A percentile compares a stretch with the other conserved stretches of the same genome.
These are phyloP conservation scores for Geotrichum aggregatum DNA, from an alignment of 1,139 yeast genomes.

Conservation along the genomic window DNA sequence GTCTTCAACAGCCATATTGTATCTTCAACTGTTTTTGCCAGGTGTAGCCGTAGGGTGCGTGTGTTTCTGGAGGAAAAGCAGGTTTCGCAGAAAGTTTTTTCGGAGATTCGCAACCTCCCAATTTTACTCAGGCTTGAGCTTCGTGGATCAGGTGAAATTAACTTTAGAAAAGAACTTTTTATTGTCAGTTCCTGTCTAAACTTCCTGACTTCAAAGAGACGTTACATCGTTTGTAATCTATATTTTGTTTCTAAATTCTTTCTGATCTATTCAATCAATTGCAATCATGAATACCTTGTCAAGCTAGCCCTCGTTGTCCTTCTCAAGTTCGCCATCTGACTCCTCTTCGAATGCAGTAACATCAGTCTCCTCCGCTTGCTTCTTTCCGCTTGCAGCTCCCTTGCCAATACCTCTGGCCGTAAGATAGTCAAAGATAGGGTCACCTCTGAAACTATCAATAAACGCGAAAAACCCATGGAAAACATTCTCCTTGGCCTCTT, in stretches of 20 bases:
- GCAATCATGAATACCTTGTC: too few relatives aligned
- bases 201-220: too few relatives aligned
- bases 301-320: constrained; percentile 32
- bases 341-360: constrained; percentile 28
- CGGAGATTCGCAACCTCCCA: too few relatives aligned
- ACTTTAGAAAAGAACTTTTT: too few relatives aligned
- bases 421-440: constrained; percentile 68
- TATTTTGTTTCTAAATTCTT: too few relatives aligned
- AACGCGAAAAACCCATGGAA: constrained; percentile 86
- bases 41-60: too few relatives aligned
- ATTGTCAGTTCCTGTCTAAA: too few relatives aligned
- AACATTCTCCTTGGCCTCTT: constrained; percentile 81
- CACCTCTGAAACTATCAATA: constrained; percentile 67
- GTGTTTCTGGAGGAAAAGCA: not conserved
- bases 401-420: constrained; percentile 57
- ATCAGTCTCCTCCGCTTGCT: constrained; percentile 25
- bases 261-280: too few relatives aligned
- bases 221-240: too few relatives aligned
- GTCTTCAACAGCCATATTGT: constrained; percentile 22
- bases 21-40: too few relatives aligned
- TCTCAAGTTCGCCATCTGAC: constrained; percentile 33
- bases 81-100: not conserved
- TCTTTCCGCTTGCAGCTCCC: constrained; percentile 23
- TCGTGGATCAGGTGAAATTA: too few relatives aligned
- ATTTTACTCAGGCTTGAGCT: too few relatives aligned